phyloP scores from a whole-genome alignment of 2,329 filamentous ascomycete species.

The Pyrenophora seminiperda region DNA sequence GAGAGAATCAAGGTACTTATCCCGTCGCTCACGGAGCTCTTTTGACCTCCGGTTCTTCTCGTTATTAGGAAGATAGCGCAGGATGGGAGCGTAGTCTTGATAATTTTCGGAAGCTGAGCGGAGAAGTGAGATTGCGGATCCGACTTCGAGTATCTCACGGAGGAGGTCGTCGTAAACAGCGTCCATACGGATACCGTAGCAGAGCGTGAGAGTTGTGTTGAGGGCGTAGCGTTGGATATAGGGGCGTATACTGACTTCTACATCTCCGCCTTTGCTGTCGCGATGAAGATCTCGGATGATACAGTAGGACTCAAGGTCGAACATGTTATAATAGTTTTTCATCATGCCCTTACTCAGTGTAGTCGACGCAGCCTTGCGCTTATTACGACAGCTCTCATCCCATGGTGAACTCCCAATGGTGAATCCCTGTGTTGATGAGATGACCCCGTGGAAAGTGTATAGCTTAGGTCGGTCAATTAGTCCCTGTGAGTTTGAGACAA shows the following conservation, averaged over 20 bases:
- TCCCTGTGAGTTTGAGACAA: constrained; percentile 56
- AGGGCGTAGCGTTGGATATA: constrained; percentile 61
- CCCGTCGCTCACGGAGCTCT: constrained; percentile 55
- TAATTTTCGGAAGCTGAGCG: constrained; percentile 59
- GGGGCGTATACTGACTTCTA: constrained; percentile 55
- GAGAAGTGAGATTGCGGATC: constrained; percentile 57
- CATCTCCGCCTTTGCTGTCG: constrained; percentile 51
- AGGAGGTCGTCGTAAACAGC: constrained; percentile 58
- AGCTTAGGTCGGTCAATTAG: constrained; percentile 58
- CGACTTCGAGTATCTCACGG: constrained; percentile 60
- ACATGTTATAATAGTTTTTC: constrained; percentile 58
- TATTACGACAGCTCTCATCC: constrained; percentile 60
- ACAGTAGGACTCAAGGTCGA: constrained; percentile 59
- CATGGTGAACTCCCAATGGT: constrained; percentile 61
- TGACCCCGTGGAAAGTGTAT: constrained; percentile 61
- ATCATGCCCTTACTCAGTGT: constrained; percentile 55
- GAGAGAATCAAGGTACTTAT: constrained; percentile 57
- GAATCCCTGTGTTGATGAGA: constrained; percentile 57
- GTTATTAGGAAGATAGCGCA: constrained; percentile 59
- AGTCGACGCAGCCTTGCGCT: constrained; percentile 58
- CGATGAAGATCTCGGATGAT: constrained; percentile 55
- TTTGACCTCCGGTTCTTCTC: constrained; percentile 56
- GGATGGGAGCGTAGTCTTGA: constrained; percentile 59
- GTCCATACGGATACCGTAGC: constrained; percentile 62
- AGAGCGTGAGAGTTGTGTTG: constrained; percentile 61